These are phyloP conservation scores for Globisporangium paroecandrum DNA, from an alignment of 352 stramenopile genomes.

Conservation along the genomic window DNA sequence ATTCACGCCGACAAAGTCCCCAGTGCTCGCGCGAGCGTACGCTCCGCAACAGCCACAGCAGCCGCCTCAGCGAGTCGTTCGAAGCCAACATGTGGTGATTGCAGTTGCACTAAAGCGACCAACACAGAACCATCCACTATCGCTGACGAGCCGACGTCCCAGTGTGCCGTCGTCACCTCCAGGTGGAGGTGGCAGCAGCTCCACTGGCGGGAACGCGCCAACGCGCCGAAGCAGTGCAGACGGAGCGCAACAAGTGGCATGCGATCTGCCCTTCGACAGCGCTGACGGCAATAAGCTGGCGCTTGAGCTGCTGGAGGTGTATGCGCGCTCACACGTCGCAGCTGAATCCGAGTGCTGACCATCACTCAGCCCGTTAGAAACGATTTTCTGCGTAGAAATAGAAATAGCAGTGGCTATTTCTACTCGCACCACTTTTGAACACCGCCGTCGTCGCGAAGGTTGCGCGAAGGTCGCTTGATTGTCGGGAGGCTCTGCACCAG, in stretches of 20 bases:
- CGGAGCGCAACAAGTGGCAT: neutral
- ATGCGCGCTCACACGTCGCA: constrained; percentile 15
- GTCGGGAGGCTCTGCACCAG: constrained; percentile 52
- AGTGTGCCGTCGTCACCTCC: constrained; percentile 10
- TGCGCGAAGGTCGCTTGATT: constrained; percentile 31
- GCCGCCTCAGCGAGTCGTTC: neutral
- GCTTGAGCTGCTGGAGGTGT: constrained; percentile 21
- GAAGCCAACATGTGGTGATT: neutral
- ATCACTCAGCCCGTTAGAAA: constrained; percentile 4
- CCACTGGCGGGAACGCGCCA: neutral
- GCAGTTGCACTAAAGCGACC: constrained; percentile 1
- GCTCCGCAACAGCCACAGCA: constrained; percentile 13
- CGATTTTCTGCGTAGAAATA: neutral
- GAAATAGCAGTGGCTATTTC: neutral
- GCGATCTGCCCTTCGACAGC: neutral
- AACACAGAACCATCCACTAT: neutral
- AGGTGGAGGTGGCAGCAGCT: neutral
- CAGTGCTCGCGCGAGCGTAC: constrained; percentile 10
- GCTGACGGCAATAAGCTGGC: constrained; percentile 15
- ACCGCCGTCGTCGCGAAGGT: constrained; percentile 5
- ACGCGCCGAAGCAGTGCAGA: neutral
- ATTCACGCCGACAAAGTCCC: constrained; percentile 12
- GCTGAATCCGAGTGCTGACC: neutral
- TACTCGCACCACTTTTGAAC: neutral
- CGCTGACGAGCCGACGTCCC: constrained; percentile 14